phyloP scores from a whole-genome alignment of 108 stramenopile genomes.

The Pseudonitzschia multiseries region DNA sequence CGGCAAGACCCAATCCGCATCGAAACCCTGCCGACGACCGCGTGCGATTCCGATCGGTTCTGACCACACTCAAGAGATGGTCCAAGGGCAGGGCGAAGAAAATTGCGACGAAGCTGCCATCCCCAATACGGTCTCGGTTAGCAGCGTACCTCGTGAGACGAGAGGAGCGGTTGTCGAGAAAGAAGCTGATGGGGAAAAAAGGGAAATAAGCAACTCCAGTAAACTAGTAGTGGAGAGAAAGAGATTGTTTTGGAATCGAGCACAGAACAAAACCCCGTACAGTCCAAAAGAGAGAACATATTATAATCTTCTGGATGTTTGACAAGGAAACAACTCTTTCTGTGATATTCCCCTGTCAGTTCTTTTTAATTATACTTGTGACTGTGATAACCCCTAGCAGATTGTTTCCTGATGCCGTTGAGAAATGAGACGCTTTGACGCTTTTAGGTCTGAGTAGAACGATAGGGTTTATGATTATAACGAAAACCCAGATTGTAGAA shows the following conservation, averaged over 20 bases:
- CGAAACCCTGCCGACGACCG: constrained; percentile 23
- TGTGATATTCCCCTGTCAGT: too few species aligned
- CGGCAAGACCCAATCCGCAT: neutral
- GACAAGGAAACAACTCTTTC: too few species aligned
- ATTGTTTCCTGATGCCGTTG: neutral
- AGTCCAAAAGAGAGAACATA: neutral
- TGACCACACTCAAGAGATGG: constrained; percentile 57
- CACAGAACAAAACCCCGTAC: too few species aligned
- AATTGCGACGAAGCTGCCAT: constrained; percentile 54
- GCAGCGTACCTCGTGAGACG: constrained; percentile 51
- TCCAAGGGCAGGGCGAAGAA: constrained; percentile 55
- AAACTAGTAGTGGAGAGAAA: too few species aligned
- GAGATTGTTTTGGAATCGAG: too few species aligned
- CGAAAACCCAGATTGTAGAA: too few species aligned
- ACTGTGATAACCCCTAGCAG: neutral
- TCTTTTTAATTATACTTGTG: too few species aligned
- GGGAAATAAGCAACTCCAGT: neutral
- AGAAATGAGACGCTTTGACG: too few species aligned
- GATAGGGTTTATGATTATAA: too few species aligned
- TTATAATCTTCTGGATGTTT: too few species aligned
- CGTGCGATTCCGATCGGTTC: constrained; percentile 67
- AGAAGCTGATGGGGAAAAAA: neutral
- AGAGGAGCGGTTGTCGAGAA: constrained; percentile 46
- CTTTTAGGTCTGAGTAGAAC: too few species aligned
- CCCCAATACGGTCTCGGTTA: constrained; percentile 55